Evolutionary conservation across 495 filamentous ascomycete species (phyloP), one percentile per base, ranked within the genome.

Genomic region (Chaetomidium leptoderma): DNA sequence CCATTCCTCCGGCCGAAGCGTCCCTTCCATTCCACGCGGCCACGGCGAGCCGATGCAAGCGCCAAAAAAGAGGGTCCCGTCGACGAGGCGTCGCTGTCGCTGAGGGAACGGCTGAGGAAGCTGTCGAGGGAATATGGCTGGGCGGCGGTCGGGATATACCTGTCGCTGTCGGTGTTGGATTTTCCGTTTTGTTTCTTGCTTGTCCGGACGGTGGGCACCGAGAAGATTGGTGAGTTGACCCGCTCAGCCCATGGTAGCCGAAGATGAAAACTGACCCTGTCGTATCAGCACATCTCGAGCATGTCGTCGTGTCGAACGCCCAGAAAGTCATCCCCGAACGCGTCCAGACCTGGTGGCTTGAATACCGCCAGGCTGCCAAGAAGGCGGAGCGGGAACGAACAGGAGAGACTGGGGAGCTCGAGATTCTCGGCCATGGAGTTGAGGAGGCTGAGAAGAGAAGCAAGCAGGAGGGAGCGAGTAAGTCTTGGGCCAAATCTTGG

Each of bases 91-190:
- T 66, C 79, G 23, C 73, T 71, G 14, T 82, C 86, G 2, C 67
- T 96, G 6, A 83, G 88, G 0, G 81, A 79, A 55, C 80, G 89
- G 10, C 69, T 97, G 57, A 87, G 82, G 66, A 89, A 89, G 63
- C 79, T 97, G n/a, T 90, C 88, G 0, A 81, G 86, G 40, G 95
- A 97, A 72, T 99, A 99, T 69, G 93, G 93, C 37, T 97, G 91
- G 89, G 81, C 88, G 10, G 91, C 92, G 2, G 69, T 95, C n/a
- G 91, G 92, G 8, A 88, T 99, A 2, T 99, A 99, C 72, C 71
- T 96, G 9, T 72, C 72, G 0, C 75, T 99, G 36, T 90, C 86
- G 0, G 88, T 88, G 13, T 74, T 97, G 58, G 93, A 99, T 66
- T 96, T 97, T 62, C 93, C 93, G 0, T 89, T 99, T 67, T 97